Base-by-base conservation (phyloP, 179 eudicot species). In the Silene coronaria region DNA sequence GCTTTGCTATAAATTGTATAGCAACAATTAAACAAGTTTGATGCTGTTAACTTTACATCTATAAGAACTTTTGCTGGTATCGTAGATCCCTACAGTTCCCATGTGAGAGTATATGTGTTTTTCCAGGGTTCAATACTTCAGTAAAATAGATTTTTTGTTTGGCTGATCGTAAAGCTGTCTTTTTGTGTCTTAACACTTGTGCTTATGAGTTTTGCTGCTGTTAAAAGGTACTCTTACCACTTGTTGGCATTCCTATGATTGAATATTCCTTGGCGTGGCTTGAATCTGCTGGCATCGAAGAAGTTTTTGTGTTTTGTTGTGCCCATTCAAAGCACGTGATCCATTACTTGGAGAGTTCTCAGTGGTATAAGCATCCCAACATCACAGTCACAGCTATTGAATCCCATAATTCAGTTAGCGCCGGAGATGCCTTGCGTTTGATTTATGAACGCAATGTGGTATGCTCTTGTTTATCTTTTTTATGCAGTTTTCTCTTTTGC, bases 311-410 rank as follows among this genome's bases (percentile, higher is more conserved):
- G 55, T 90, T 94, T 66, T 91, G 97, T 80, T 94, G 97, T 76
- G 96, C 98, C 79, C 98, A 94, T 76, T 90, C 96, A n/a, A 88
- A 86, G 88, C 98, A 90, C 87, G 91, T 94, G 80, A 89, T 84
- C 66, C 81, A 87, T 64, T 88, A 94, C 86, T 74, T 94, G 85
- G 86, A 87, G 48, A 89, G 74, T 42, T 90, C 97, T 21, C 84
- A 89, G 76, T 94, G 98, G 98, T 74, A 81, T 38, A 77, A 80
- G 79, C 94, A 92, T 76, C 90, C 98, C 3, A 87, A 90, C 81
- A 90, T 94, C 75, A 68, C 88, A 22, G 93, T 94, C 81, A 83
- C 83, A 45, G 89, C 94, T 62, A 89, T 94, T 57, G 97, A 94
- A 75, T 92, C 98, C 13, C 85, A 89, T 76, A 88, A 90, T 81